Conservation (phyloP, 2,329 filamentous ascomycete species). For the Aspergillus niger region DNA sequence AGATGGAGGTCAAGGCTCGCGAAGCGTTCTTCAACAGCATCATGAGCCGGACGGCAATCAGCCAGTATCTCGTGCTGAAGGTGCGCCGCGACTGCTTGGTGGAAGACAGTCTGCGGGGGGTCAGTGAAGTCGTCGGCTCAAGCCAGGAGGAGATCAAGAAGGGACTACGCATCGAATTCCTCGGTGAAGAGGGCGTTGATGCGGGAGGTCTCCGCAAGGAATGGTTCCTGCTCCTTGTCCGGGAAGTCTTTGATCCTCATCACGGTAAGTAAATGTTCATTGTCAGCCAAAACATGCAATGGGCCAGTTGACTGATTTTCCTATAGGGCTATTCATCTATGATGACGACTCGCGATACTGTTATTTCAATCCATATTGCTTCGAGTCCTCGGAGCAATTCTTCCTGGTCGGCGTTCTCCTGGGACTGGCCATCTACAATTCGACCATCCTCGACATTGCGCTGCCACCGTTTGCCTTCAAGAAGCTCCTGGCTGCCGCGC, state of each 20-base stretch:
- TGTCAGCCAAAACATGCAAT: neutral
- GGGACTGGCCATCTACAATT: conserved; percentile 91
- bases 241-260: conserved; percentile 88
- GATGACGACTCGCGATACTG: conserved; percentile 88
- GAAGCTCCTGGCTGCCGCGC: conserved; percentile 75
- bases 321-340: conserved; percentile 80
- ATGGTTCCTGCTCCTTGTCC: conserved; percentile 86
- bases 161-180: conserved; percentile 79
- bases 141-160: conserved; percentile 88
- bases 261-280: conserved; percentile 63
- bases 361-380: conserved; percentile 89
- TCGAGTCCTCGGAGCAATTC: conserved; percentile 89
- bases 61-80: conserved; percentile 74
- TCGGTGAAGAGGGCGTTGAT: conserved; percentile 87
- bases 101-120: conserved; percentile 80
- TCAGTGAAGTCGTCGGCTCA: conserved; percentile 81
- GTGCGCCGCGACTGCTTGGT: conserved; percentile 83
- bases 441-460: conserved; percentile 85
- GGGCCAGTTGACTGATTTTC: conserved; percentile 1
- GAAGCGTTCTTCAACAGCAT: conserved; percentile 92
- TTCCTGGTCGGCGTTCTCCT: conserved; percentile 86
- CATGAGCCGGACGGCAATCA: conserved; percentile 70
- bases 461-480: conserved; percentile 87
- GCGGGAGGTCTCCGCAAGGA: conserved; percentile 88
- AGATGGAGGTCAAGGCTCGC: conserved; percentile 85